Conservation (phyloP, 371 early-diverging fungal species). For the Blakeslea trispora region DNA sequence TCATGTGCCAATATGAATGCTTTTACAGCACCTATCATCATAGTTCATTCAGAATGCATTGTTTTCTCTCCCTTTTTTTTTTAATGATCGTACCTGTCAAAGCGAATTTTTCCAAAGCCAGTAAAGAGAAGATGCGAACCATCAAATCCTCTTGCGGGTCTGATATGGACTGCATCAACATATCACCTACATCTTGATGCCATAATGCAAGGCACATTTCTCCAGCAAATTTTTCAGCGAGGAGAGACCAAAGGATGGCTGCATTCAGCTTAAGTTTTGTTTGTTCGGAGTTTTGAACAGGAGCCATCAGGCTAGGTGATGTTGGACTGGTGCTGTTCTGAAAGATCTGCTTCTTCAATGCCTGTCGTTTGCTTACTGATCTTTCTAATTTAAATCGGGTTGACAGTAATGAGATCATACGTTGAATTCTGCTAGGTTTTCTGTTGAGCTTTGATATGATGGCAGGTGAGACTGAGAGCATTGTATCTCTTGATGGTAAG, state of each 20-base stretch:
- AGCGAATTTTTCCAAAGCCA: constrained; percentile 53
- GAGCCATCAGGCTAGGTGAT: constrained; percentile 3
- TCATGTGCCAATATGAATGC: constrained; percentile 30
- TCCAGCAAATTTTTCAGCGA: constrained; percentile 52
- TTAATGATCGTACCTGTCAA: constrained; percentile 34
- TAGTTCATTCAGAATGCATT: background rate
- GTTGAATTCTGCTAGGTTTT: constrained; percentile 26
- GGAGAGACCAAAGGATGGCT: constrained; percentile 40
- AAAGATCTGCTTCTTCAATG: constrained; percentile 11
- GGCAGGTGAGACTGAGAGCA: constrained; percentile 31
- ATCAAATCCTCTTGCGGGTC: constrained; percentile 34
- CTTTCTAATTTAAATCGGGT: constrained; percentile 14
- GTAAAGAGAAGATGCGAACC: constrained; percentile 40
- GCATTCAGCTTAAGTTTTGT: constrained; percentile 34
- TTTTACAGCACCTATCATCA: constrained; percentile 33
- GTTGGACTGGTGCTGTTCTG: constrained; percentile 3
- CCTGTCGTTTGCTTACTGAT: constrained; percentile 12
- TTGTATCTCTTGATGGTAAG: constrained; percentile 52
- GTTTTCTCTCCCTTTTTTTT: background rate
- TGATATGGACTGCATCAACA: constrained; percentile 30
- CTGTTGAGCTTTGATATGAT: constrained; percentile 35
- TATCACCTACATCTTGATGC: constrained; percentile 38
- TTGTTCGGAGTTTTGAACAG: constrained; percentile 8
- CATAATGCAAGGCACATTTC: constrained; percentile 42
- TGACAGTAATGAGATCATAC: constrained; percentile 23